Percentiles rank a stretch among this genome's conserved stretches.
These are phyloP conservation scores for Taiozyma sp. DNA, from an alignment of 1,139 yeast genomes.

Conservation along the genomic window DNA sequence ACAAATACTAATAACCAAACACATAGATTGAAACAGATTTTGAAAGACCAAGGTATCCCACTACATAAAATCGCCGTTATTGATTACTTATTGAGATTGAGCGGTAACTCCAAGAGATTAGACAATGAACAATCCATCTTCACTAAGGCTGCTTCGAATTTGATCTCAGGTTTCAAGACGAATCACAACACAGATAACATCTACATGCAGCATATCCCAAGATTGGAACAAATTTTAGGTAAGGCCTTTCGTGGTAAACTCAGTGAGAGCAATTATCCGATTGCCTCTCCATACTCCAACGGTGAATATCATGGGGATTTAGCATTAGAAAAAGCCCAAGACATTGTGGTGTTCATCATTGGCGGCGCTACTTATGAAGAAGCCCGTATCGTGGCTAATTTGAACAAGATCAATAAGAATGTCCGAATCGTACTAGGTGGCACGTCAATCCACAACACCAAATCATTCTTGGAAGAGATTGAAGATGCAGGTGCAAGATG, in stretches of 20 bases:
- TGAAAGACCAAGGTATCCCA: constrained; percentile 32
- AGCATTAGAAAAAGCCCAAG: constrained; percentile 50
- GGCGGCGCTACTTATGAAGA: constrained; percentile 96
- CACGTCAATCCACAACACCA: constrained; percentile 59
- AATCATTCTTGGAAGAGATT: constrained; percentile 41
- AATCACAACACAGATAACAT: constrained; percentile 40
- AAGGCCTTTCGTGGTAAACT: constrained; percentile 46
- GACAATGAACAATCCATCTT: constrained; percentile 36
- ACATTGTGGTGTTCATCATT: constrained; percentile 71
- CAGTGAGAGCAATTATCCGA: constrained; percentile 42
- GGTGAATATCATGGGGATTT: constrained; percentile 18
- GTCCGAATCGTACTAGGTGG: constrained; percentile 71
- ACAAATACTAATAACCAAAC: constrained; percentile 36
- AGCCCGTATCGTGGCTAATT: constrained; percentile 71
- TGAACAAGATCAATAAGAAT: constrained; percentile 46
- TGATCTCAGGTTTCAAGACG: constrained; percentile 29
- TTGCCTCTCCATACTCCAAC: constrained; percentile 35
- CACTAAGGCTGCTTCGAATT: constrained; percentile 25
- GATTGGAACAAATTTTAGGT: constrained; percentile 49
- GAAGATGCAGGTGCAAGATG: constrained; percentile 23
- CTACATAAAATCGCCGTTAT: constrained; percentile 28
- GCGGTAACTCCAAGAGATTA: constrained; percentile 37
- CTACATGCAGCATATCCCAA: constrained; percentile 71
- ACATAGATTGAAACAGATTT: constrained; percentile 29
- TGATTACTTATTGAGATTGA: constrained; percentile 30